Evolutionary conservation across 176 grass and related monocot genomes (phyloP), one percentile per base, ranked within the genome.

Genomic region (Eleusine indica): DNA sequence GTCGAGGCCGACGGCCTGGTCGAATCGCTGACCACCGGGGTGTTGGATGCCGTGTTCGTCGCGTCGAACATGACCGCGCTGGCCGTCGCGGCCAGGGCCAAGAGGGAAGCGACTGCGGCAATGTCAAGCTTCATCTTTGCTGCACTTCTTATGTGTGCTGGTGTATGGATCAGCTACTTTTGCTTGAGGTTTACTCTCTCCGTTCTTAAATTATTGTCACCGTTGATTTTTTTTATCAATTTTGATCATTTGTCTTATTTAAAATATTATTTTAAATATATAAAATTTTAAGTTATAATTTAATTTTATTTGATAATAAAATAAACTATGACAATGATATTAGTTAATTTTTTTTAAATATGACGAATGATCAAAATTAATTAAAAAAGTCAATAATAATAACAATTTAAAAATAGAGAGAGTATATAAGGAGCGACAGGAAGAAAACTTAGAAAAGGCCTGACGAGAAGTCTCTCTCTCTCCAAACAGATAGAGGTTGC

Each of bases 1-100:
- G 5, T 51, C 72, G 19, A 89, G 7, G 21, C 95, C 90, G 15
- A 89, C 84, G 14, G 63, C 88, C n/a, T 19, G 46, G 75, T 90
- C 43, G 78, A 97, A 97, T n/a, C 86, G 82, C 75, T 10, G 19
- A 46, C 95, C 92, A 2, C 92, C 95, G 2, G 78, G 13, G 92
- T 97, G 80, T 14, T 64, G 7, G 30, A 66, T 51, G 90, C 90
- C 2, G 82, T 91, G 88, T 97, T 97, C 67, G 77, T 81, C 9
- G 71, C 88, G 44, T 87, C 71, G 70, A 86, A 97, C 53, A 88
- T 77, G 17, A 97, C 86, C 0, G 86, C 92, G 15, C 41, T 61
- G 37, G 74, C 61, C 6, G 82, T 61, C 46, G 74, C 12, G 53
- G 74, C 74, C 74, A 73, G 60, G n/a, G 22, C n/a, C 60, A 79